These are phyloP conservation scores for Pseudogymnoascus sp. DNA, from an alignment of 2,329 filamentous ascomycete genomes.

Conservation along the genomic window DNA sequence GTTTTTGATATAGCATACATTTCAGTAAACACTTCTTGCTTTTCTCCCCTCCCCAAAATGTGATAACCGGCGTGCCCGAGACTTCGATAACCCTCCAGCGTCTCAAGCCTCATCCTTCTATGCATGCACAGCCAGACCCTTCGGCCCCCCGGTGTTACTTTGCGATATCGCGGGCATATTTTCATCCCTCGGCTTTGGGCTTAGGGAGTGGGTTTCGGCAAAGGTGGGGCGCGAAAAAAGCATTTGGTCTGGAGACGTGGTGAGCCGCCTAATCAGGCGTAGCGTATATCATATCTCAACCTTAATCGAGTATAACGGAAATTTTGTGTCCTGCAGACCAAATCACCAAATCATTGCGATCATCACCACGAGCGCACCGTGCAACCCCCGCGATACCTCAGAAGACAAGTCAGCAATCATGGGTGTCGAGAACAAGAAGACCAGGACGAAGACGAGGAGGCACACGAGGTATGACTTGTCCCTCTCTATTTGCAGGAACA, in stretches of 20 bases:
- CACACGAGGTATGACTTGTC: slow-evolving; percentile 49
- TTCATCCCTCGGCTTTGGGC: background rate
- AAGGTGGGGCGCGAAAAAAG: slow-evolving; percentile 5
- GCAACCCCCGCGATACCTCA: background rate
- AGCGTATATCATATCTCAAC: background rate
- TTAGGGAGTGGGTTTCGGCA: background rate
- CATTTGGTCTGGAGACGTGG: slow-evolving; percentile 10
- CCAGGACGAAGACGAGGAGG: slow-evolving; percentile 66
- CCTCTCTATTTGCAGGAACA: background rate
- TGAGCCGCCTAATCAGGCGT: background rate
- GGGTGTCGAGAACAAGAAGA: slow-evolving; percentile 59
- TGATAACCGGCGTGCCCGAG: background rate
- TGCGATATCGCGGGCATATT: background rate
- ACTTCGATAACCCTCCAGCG: background rate
- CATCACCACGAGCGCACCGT: background rate
- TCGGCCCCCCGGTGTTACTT: background rate
- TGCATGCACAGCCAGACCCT: background rate
- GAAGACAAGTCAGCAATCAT: slow-evolving; percentile 34
- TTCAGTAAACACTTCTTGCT: background rate
- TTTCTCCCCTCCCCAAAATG: background rate
- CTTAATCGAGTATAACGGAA: slow-evolving; percentile 5
- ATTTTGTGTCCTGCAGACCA: slow-evolving; percentile 3
- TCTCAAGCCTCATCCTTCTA: background rate
- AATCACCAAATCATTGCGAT: slow-evolving; percentile 5
- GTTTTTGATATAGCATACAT: background rate